Evolutionary conservation across 225 moss, liverwort and hornwort genomes (phyloP), one percentile per base, ranked within the genome.

Genomic region (Marchantia polymorpha): DNA sequence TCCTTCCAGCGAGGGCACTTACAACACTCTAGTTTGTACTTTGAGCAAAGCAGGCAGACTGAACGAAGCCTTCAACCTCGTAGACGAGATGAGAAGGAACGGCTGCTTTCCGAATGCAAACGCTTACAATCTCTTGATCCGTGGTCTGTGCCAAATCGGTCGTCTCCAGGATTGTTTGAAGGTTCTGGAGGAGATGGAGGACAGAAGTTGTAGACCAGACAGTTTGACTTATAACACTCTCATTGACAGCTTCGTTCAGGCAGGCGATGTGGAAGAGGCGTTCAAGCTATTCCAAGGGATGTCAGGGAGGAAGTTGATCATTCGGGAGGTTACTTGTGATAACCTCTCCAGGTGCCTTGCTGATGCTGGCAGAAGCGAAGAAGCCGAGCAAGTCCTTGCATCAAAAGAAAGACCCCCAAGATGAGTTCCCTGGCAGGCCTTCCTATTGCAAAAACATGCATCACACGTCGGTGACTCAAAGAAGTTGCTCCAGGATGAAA

Each of bases 11-110:
- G 83, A 74, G 31, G 72, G 52, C 49, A 56, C 72, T 31, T 68
- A 65, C 54, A 78, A 69, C 17, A 65, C 63, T 17, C 73, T 78
- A 30, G 78, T 83, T 8, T 50, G 52, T 78, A 54, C 78, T 54
- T 29, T 69, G 30, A 60, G 83, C 78, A 83, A 73, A 46, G 73
- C 73, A 12, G 73, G 65, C 14, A 56, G 31, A 53, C 8, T 78
- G 67, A 66, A 74, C 65, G 74, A 83, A 52, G 83, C 83, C 0
- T 53, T 67, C 26, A 48, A 75, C 14, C 46, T 78, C 49, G 53
- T 66, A 16, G 73, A 65, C 55, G 73, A 66, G 72, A 83, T 83
- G 83, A 83, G 74, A 59, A 63, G 31, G 47, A 73, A 65, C 31
- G 65, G 64, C 13, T 39, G 17, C 19, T 72, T n/a, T 59, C 83